Conservation (phyloP, 2,329 filamentous ascomycete genomes). For the Nigrograna mackinnonii region DNA sequence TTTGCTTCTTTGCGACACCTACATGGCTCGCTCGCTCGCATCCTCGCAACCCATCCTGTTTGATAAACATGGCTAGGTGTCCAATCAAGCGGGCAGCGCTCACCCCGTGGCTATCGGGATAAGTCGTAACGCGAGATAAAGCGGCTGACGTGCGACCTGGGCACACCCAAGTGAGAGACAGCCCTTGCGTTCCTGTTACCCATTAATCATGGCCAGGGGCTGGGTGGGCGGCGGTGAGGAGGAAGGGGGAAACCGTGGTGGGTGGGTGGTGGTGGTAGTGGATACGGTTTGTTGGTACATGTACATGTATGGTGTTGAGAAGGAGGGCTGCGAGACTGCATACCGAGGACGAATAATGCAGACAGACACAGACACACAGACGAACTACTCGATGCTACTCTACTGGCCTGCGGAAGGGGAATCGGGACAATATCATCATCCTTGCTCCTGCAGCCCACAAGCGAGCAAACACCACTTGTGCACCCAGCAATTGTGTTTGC, state of each 20-base stretch:
- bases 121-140: conserved; percentile 24
- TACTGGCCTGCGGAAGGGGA: no score
- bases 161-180: no score
- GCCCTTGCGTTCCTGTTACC: conserved; percentile 2
- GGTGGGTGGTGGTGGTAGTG: background rate
- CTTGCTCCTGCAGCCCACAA: conserved; percentile 5
- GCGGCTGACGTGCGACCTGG: conserved; percentile 21
- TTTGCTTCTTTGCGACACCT: conserved; percentile 13
- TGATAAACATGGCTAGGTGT: conserved; percentile 15
- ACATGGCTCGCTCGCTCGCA: conserved; percentile 10
- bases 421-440: conserved; percentile 1
- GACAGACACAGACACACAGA: no score
- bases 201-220: conserved; percentile 6
- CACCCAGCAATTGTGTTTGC: background rate
- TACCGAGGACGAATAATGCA: conserved; percentile 1
- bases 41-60: no score
- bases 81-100: conserved; percentile 24
- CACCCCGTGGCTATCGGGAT: conserved; percentile 16
- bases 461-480: background rate
- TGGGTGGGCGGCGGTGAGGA: conserved; percentile 4
- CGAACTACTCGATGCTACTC: no score
- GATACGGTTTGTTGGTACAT: background rate
- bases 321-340: conserved; percentile 2
- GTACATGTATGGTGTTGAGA: conserved; percentile 10
- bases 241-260: conserved; percentile 7